Evolutionary conservation across 257 asterid species (phyloP).

Genomic region (Fraxinus americana): DNA sequence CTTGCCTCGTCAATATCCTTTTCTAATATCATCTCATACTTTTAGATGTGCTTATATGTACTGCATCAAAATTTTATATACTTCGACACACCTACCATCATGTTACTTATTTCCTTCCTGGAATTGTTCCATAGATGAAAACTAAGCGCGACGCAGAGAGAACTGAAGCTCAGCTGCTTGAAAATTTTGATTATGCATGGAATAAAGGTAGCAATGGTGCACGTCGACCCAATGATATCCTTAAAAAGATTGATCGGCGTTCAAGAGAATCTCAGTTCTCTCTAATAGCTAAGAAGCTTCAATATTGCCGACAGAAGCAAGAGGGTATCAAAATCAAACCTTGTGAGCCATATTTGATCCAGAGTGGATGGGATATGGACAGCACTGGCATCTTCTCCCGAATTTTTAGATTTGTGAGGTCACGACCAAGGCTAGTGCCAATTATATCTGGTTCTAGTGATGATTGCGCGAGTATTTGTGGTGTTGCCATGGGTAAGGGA

Average conservation of each 20-base stretch:
- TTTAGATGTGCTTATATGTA: neutral
- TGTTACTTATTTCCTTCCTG: constrained; percentile 15
- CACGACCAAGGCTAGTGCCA: constrained; percentile 38
- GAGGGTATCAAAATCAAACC: constrained; percentile 65
- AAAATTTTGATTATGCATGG: constrained; percentile 88
- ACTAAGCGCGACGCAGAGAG: constrained; percentile 72
- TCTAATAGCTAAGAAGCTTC: constrained; percentile 45
- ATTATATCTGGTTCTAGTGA: constrained; percentile 23
- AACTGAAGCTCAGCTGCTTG: constrained; percentile 77
- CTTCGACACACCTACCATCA: neutral
- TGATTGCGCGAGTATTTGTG: constrained; percentile 46
- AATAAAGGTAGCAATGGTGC: constrained; percentile 77
- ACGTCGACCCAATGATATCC: constrained; percentile 71
- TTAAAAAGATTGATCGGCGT: constrained; percentile 39
- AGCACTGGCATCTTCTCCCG: constrained; percentile 34
- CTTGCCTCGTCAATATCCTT: neutral
- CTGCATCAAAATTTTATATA: neutral
- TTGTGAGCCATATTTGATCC: constrained; percentile 30
- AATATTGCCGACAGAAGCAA: constrained; percentile 42
- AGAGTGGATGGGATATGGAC: constrained; percentile 31
- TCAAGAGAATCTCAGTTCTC: constrained; percentile 45
- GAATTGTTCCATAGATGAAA: constrained; percentile 53
- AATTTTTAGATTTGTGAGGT: constrained; percentile 58
- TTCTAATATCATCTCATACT: neutral
- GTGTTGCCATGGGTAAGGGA: constrained; percentile 72